phyloP scores from a whole-genome alignment of 495 filamentous ascomycete species.

The Baudoinia panamericana region DNA sequence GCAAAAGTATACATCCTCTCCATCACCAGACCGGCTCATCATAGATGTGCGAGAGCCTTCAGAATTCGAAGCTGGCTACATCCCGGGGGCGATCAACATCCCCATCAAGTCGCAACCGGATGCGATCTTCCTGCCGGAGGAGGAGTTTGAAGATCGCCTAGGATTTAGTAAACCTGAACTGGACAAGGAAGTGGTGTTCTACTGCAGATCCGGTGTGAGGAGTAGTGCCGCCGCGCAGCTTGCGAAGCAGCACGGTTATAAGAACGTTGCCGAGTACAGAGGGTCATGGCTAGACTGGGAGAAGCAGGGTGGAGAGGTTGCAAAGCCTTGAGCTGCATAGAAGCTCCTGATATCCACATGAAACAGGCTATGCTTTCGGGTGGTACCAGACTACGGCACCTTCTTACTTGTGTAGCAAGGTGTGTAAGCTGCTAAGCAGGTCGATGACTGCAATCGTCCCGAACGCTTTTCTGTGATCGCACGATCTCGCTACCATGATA shows the following conservation, averaged over 20 bases:
- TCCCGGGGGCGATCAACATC: conserved; percentile 68
- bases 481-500: too few species aligned
- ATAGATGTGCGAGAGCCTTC: conserved; percentile 72
- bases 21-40: conserved; percentile 24
- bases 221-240: conserved; percentile 66
- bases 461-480: too few species aligned
- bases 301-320: conserved; percentile 42
- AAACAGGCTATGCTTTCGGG: too few species aligned
- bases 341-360: too few species aligned
- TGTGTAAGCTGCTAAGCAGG: too few species aligned
- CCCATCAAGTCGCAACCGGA: conserved; percentile 67
- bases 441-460: too few species aligned
- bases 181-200: conserved; percentile 60
- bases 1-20: conserved; percentile 21
- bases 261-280: conserved; percentile 60
- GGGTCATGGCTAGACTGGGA: conserved; percentile 90
- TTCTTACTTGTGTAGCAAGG: too few species aligned
- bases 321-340: not conserved
- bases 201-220: conserved; percentile 84
- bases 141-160: conserved; percentile 66
- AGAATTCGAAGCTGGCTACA: conserved; percentile 59
- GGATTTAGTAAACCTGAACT: conserved; percentile 49
- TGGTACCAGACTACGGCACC: too few species aligned
- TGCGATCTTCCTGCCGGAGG: conserved; percentile 53
- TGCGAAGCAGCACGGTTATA: conserved; percentile 64